Percentiles rank a stretch among this genome's conserved stretches.
Evolutionary conservation across 768 basidiomycete genomes (phyloP).

Genomic region (Lactarius hatsudake): DNA sequence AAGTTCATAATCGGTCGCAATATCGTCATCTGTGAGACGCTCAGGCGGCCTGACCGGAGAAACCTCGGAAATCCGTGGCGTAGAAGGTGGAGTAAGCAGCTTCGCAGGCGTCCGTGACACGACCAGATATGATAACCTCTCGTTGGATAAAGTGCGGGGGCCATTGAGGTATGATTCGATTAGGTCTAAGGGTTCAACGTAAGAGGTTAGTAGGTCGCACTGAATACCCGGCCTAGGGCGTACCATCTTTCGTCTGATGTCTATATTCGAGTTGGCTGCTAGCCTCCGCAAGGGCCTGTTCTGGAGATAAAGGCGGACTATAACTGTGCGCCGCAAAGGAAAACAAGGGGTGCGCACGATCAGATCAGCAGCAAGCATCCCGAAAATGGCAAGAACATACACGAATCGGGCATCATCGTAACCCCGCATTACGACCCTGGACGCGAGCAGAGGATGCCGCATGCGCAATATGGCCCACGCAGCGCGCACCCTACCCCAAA

Average conservation of each 20-base stretch:
- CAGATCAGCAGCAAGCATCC: not conserved
- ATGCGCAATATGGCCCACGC: constrained; percentile 73
- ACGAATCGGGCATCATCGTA: constrained; percentile 67
- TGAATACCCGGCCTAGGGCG: constrained; percentile 22
- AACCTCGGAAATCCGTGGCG: constrained; percentile 30
- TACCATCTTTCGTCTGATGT: constrained; percentile 54
- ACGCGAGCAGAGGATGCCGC: constrained; percentile 71
- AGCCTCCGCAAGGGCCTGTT: constrained; percentile 49
- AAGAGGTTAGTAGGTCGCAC: constrained; percentile 1
- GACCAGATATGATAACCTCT: constrained; percentile 64
- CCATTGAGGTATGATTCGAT: constrained; percentile 76
- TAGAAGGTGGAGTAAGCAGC: constrained; percentile 36
- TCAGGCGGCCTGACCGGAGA: constrained; percentile 23
- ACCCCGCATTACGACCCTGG: constrained; percentile 54
- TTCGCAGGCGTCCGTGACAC: constrained; percentile 38
- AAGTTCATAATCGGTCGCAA: constrained; percentile 49
- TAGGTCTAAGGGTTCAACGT: constrained; percentile 41
- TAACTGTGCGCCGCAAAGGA: constrained; percentile 40
- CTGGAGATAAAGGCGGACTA: constrained; percentile 40
- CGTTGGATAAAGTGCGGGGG: constrained; percentile 64
- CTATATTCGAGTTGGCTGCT: constrained; percentile 49
- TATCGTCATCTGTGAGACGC: constrained; percentile 18
- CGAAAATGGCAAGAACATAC: constrained; percentile 40
- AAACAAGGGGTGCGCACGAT: not conserved
- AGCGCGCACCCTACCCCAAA: constrained; percentile 46